A percentile compares a stretch with the other conserved stretches of the same genome.
These are phyloP conservation scores for Setaria viridis DNA, from an alignment of 202 grass and related monocot genomes.

Conservation along the genomic window DNA sequence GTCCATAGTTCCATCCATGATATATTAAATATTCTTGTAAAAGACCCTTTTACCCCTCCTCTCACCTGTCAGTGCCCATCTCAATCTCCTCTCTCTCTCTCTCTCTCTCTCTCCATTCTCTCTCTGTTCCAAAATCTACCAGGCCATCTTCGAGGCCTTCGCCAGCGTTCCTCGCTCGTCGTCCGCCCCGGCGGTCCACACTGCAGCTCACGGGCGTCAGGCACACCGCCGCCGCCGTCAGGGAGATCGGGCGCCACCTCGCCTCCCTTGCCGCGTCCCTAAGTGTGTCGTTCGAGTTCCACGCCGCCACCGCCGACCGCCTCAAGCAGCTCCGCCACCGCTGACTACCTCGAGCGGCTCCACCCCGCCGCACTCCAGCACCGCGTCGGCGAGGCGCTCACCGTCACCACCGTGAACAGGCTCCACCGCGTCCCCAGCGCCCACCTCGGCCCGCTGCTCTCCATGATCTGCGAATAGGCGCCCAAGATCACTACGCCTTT, in stretches of 20 bases:
- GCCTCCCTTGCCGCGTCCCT: conserved; percentile 63
- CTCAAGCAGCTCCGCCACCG: too few relatives aligned
- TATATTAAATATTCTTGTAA: too few relatives aligned
- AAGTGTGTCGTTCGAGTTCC: conserved; percentile 76
- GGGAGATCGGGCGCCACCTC: conserved; percentile 66
- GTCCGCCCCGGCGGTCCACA: conserved; percentile 54
- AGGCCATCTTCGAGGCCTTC: conserved; percentile 85
- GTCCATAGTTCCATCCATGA: too few relatives aligned
- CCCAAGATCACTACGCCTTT: conserved; percentile 63
- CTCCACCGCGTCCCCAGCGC: conserved; percentile 48
- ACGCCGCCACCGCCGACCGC: conserved; percentile 56
- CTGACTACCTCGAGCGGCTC: conserved; percentile 46
- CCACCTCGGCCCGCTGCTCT: conserved; percentile 43
- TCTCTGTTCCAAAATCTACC: conserved; percentile 20
- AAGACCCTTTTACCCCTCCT: too few relatives aligned
- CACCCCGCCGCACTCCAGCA: conserved; percentile 60
- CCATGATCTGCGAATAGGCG: conserved; percentile 63
- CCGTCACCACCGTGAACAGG: conserved; percentile 63
- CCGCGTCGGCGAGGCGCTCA: conserved; percentile 70
- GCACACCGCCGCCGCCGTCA: conserved; percentile 48
- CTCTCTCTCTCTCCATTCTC: too few relatives aligned
- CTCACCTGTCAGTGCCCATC: too few relatives aligned
- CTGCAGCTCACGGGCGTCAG: conserved; percentile 69
- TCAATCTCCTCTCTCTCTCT: too few relatives aligned
- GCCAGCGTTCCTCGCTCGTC: conserved; percentile 66